These are phyloP conservation scores for Diaporthe ilicicola DNA, from an alignment of 2,329 filamentous ascomycete species.

Conservation along the genomic window DNA sequence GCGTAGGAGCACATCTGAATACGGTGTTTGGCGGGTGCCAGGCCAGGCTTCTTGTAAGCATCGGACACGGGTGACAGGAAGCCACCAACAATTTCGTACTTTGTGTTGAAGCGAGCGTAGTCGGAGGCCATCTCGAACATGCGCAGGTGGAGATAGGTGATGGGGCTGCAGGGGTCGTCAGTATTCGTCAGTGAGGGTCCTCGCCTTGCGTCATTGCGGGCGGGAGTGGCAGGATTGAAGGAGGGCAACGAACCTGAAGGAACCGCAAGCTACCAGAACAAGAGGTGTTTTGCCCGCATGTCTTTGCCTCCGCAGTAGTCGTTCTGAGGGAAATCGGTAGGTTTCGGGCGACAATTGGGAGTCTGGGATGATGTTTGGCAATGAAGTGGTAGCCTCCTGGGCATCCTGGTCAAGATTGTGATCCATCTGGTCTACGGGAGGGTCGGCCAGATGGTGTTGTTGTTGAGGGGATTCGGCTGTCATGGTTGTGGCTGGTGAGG, in stretches of 20 bases:
- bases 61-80: constrained; percentile 80
- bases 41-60: constrained; percentile 79
- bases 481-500: not conserved
- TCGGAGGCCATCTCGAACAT: constrained; percentile 50
- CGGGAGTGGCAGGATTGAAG: not conserved
- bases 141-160: constrained; percentile 45
- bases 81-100: constrained; percentile 85
- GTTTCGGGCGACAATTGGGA: constrained; percentile 32
- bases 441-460: not conserved
- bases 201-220: not conserved
- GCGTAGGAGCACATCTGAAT: constrained; percentile 89
- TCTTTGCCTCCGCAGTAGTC: constrained; percentile 39
- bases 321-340: constrained; percentile 41
- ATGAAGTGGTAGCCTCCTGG: constrained; percentile 11
- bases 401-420: constrained; percentile 1
- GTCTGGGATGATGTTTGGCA: constrained; percentile 30
- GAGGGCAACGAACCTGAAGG: constrained; percentile 41
- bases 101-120: constrained; percentile 48
- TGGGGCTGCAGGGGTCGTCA: constrained; percentile 33
- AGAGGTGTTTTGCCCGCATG: constrained; percentile 43
- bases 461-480: not conserved
- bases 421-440: constrained; percentile 8
- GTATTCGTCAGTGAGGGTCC: constrained; percentile 16
- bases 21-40: constrained; percentile 76
- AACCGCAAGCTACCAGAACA: constrained; percentile 48